Evolutionary conservation across 2,329 filamentous ascomycete species (phyloP).

Genomic region (Monosporascus sp.): DNA sequence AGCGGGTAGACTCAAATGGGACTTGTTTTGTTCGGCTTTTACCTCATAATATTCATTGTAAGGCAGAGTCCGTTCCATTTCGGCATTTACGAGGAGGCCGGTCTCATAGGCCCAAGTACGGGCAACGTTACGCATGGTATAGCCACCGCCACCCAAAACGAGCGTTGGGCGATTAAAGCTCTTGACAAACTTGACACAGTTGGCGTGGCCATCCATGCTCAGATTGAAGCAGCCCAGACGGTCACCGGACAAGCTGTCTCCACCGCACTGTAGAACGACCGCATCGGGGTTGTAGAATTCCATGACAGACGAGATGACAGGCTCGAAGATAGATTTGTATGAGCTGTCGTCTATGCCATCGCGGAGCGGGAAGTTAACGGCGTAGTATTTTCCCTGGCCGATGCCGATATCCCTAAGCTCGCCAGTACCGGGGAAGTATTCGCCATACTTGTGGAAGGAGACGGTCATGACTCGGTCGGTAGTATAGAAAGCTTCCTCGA

Average conservation of each 20-base stretch:
- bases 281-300: conserved; percentile 83
- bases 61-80: conserved; percentile 77
- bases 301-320: conserved; percentile 83
- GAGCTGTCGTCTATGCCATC: conserved; percentile 87
- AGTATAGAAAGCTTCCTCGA: conserved; percentile 90
- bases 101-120: conserved; percentile 98
- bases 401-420: conserved; percentile 82
- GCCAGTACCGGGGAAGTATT: conserved; percentile 91
- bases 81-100: conserved; percentile 76
- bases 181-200: conserved; percentile 90
- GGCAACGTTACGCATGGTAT: conserved; percentile 95
- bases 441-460: conserved; percentile 94
- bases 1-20: conserved; percentile 16
- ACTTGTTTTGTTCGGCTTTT: conserved; percentile 45
- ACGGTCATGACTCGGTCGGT: conserved; percentile 90
- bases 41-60: conserved; percentile 94
- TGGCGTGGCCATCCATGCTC: conserved; percentile 92
- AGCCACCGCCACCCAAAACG: conserved; percentile 92
- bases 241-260: conserved; percentile 90
- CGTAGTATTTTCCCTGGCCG: conserved; percentile 82
- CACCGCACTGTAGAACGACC: conserved; percentile 92
- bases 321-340: conserved; percentile 87
- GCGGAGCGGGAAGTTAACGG: conserved; percentile 85
- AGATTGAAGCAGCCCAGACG: conserved; percentile 95
- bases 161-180: conserved; percentile 77